These are phyloP conservation scores for Achlya hypogyna DNA, from an alignment of 352 stramenopile genomes.

Conservation along the genomic window DNA sequence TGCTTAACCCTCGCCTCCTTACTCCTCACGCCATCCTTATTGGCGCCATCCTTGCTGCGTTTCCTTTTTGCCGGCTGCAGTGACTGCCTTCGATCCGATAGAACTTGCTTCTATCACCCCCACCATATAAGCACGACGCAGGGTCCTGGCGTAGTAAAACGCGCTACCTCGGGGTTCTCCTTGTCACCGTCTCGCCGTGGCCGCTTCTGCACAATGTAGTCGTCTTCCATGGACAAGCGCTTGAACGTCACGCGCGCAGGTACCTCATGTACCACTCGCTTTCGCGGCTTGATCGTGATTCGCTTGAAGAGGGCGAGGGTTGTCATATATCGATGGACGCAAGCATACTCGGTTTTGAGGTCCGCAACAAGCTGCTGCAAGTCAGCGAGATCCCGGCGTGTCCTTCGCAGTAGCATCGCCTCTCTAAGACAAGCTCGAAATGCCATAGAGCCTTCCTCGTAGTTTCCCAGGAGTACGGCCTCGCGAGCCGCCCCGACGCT, in stretches of 20 bases:
- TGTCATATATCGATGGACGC: not conserved
- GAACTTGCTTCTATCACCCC: not conserved
- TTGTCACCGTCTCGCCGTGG: not conserved
- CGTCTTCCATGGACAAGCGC: not conserved
- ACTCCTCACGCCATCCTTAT: too few relatives aligned
- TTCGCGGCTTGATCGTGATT: not conserved
- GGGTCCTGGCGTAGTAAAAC: not conserved
- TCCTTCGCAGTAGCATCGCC: not conserved
- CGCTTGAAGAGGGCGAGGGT: not conserved
- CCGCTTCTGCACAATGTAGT: not conserved
- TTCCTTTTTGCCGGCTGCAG: not conserved
- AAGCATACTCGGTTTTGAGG: not conserved
- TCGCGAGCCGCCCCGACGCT: not conserved
- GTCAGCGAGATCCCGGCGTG: not conserved
- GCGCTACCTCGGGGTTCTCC: not conserved
- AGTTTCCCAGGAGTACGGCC: not conserved
- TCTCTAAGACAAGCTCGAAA: not conserved
- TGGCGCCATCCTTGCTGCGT: not conserved
- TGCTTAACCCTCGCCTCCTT: not conserved
- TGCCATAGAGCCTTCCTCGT: not conserved
- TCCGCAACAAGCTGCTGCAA: not conserved
- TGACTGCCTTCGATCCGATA: not conserved
- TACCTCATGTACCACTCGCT: not conserved
- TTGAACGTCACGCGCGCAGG: not conserved
- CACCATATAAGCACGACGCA: too few relatives aligned